A percentile compares a stretch with the other conserved stretches of the same genome.
Evolutionary conservation across 2,329 filamentous ascomycete species (phyloP).

Genomic region (Westerdykella ornata): DNA sequence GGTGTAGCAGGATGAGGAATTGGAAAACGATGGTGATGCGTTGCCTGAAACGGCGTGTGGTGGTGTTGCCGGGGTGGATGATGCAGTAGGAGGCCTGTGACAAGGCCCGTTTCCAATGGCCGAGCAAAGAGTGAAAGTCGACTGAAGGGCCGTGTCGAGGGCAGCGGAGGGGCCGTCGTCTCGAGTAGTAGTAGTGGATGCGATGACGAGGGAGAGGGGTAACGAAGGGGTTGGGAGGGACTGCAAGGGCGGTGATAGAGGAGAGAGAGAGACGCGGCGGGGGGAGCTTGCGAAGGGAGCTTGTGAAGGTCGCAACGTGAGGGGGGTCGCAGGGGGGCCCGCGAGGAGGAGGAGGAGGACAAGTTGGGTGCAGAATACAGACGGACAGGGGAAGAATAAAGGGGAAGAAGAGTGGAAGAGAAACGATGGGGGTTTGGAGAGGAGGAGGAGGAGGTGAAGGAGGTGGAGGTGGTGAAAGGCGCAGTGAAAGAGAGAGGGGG

Average conservation of each 20-base stretch:
- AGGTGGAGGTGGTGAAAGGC: background rate
- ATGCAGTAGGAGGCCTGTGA: background rate
- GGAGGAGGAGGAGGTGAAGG: background rate
- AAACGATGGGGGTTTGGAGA: too few relatives aligned
- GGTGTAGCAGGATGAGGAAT: slow-evolving; percentile 15
- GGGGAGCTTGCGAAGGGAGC: background rate
- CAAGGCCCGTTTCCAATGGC: background rate
- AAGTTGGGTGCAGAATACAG: too few relatives aligned
- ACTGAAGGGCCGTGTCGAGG: background rate
- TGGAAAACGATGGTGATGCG: slow-evolving; percentile 13
- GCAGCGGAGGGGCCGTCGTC: background rate
- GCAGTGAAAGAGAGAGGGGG: background rate
- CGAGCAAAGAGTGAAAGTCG: too few relatives aligned
- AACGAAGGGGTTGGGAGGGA: background rate
- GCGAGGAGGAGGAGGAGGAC: too few relatives aligned
- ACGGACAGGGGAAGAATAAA: too few relatives aligned
- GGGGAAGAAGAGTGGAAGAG: too few relatives aligned
- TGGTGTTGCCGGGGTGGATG: slow-evolving; percentile 1
- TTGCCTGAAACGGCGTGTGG: slow-evolving; percentile 19
- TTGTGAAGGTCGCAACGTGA: too few relatives aligned
- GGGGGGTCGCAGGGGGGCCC: too few relatives aligned
- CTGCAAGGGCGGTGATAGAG: too few relatives aligned
- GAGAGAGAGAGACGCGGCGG: background rate
- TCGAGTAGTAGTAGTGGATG: too few relatives aligned
- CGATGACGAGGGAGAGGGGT: background rate